Evolutionary conservation across 306 rosid genomes (phyloP).

Genomic region (Sindora glabra): DNA sequence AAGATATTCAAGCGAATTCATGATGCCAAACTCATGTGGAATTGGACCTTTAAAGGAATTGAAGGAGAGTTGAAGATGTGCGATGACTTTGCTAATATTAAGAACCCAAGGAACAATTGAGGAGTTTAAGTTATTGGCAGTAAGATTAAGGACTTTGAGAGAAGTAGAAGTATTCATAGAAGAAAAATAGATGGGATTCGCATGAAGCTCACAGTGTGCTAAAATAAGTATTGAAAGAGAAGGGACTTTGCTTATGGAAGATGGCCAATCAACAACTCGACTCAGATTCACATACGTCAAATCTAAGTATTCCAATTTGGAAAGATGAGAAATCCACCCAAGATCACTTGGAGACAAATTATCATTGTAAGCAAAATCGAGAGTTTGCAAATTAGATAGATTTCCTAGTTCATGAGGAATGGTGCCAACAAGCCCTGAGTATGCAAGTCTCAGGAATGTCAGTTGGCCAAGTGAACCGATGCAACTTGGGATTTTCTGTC

Average conservation of each 20-base stretch:
- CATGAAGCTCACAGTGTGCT: not conserved
- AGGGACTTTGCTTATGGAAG: not conserved
- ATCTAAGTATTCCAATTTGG: not conserved
- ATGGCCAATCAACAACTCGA: not conserved
- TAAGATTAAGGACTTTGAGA: not conserved
- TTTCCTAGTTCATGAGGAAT: not conserved
- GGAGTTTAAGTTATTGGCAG: not conserved
- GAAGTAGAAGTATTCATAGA: slow-evolving; percentile 7
- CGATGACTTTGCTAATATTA: slow-evolving; percentile 8
- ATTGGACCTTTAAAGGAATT: not conserved
- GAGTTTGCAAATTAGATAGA: too few species aligned
- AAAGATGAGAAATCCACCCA: not conserved
- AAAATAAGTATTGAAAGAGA: not conserved
- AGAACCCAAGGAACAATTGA: slow-evolving; percentile 1
- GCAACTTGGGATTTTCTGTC: slow-evolving; percentile 14
- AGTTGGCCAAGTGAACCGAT: slow-evolving; percentile 18
- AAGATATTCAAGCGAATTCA: slow-evolving; percentile 8
- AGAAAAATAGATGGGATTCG: not conserved
- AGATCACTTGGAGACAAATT: not conserved
- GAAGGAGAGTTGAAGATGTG: not conserved
- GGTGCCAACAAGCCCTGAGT: not conserved
- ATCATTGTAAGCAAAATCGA: too few species aligned
- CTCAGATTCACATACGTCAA: not conserved
- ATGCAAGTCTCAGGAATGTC: not conserved
- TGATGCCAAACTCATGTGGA: slow-evolving; percentile 12